Conservation (phyloP, 371 early-diverging fungal genomes). For the Aphelidium insulamus region DNA sequence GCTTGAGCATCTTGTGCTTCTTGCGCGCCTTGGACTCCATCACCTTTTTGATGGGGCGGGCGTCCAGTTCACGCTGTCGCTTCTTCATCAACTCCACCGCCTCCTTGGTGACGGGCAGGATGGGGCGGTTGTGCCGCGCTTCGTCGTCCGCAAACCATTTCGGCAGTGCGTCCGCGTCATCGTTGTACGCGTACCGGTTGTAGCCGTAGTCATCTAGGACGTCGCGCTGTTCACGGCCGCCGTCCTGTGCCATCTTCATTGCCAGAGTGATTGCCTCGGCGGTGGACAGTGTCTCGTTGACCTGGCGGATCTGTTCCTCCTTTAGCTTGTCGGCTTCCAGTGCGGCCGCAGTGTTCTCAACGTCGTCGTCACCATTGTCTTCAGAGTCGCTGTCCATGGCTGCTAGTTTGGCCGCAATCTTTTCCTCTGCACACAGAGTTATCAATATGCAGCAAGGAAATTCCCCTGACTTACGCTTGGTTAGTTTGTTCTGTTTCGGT, state of each 20-base stretch:
- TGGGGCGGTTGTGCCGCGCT: conserved; percentile 55
- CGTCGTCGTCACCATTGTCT: background rate
- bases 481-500: too few relatives aligned
- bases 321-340: background rate
- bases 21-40: conserved; percentile 95
- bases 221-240: too few relatives aligned
- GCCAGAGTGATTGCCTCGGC: conserved; percentile 78
- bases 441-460: too few relatives aligned
- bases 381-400: conserved; percentile 3
- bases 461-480: background rate
- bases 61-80: conserved; percentile 62
- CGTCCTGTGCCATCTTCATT: conserved; percentile 33
- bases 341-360: too few relatives aligned
- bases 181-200: conserved; percentile 68
- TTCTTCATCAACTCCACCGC: conserved; percentile 62
- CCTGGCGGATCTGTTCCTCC: conserved; percentile 8
- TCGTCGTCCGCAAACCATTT: conserved; percentile 89
- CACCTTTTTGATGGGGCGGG: conserved; percentile 92
- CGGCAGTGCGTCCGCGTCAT: conserved; percentile 61
- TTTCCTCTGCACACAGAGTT: too few relatives aligned
- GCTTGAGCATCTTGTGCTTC: conserved; percentile 43
- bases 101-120: conserved; percentile 82
- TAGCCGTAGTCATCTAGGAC: conserved; percentile 73
- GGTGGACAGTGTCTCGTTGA: conserved; percentile 23
- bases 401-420: conserved; percentile 6